A percentile compares a stretch with the other conserved stretches of the same genome.
These are phyloP conservation scores for Termitomyces sp. DNA, from an alignment of 768 basidiomycete genomes.

Conservation along the genomic window DNA sequence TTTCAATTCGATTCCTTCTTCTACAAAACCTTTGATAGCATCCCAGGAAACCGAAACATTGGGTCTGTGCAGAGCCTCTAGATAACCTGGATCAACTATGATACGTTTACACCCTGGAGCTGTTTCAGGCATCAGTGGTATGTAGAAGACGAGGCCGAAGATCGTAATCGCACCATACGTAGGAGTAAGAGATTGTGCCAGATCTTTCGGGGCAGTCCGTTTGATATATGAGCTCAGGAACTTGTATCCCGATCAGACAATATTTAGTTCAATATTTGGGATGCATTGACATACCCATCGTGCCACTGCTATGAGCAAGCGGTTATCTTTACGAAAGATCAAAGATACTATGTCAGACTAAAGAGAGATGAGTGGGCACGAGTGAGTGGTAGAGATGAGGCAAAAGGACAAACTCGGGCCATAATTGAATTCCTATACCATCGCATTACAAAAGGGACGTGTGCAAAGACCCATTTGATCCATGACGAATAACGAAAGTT, in stretches of 20 bases:
- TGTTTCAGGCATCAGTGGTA: slow-evolving; percentile 3
- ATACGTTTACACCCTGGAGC: slow-evolving; percentile 65
- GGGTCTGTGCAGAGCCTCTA: slow-evolving; percentile 47
- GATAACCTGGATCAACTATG: slow-evolving; percentile 59
- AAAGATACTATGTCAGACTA: slow-evolving; percentile 38
- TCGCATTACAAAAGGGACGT: slow-evolving; percentile 50
- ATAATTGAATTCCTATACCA: slow-evolving; percentile 48
- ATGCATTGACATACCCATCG: slow-evolving; percentile 28
- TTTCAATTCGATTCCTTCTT: slow-evolving; percentile 49
- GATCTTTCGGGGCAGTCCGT: slow-evolving; percentile 46
- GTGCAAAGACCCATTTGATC: slow-evolving; percentile 53
- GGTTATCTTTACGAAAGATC: slow-evolving; percentile 42
- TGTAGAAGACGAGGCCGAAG: neutral
- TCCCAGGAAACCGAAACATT: slow-evolving; percentile 56
- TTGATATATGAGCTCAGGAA: slow-evolving; percentile 44
- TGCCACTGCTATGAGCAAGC: slow-evolving; percentile 26
- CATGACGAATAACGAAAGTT: slow-evolving; percentile 42
- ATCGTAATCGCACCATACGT: slow-evolving; percentile 40
- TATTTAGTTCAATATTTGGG: neutral
- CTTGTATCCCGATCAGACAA: slow-evolving; percentile 24
- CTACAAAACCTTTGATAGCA: slow-evolving; percentile 44
- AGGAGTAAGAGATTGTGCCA: slow-evolving; percentile 47
- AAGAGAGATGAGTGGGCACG: neutral
- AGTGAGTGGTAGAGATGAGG: neutral
- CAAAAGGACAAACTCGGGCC: slow-evolving; percentile 37